These are phyloP conservation scores for Danielia oregonensis DNA, from an alignment of 805 yeast species.

Conservation along the genomic window DNA sequence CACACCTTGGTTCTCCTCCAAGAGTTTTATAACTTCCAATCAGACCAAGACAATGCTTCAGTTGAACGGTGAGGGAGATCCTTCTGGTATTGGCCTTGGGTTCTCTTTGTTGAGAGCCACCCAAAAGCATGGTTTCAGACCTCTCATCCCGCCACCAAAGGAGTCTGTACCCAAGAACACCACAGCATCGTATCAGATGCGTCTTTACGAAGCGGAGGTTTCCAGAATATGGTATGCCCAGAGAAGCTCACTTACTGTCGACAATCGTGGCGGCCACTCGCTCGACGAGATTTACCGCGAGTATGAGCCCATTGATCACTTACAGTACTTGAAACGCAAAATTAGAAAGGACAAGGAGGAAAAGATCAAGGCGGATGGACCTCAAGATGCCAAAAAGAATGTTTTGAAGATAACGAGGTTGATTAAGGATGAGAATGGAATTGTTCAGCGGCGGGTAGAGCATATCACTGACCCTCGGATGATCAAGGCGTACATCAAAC, in stretches of 20 bases:
- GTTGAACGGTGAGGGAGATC: slow-evolving; percentile 92
- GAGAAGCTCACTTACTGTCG: slow-evolving; percentile 49
- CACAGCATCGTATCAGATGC: slow-evolving; percentile 63
- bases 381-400: slow-evolving; percentile 15
- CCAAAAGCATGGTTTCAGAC: slow-evolving; percentile 86
- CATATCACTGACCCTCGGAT: slow-evolving; percentile 80
- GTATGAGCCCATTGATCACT: slow-evolving; percentile 35
- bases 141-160: slow-evolving; percentile 32
- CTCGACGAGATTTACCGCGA: slow-evolving; percentile 34
- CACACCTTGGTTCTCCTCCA: slow-evolving; percentile 92
- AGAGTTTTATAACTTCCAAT: slow-evolving; percentile 88
- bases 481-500: slow-evolving; percentile 76
- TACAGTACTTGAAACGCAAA: slow-evolving; percentile 28
- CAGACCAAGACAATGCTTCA: slow-evolving; percentile 97
- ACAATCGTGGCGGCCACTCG: slow-evolving; percentile 35
- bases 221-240: slow-evolving; percentile 88
- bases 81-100: slow-evolving; percentile 86
- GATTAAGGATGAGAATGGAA: slow-evolving; percentile 79
- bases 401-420: slow-evolving; percentile 63
- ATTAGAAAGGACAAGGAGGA: slow-evolving; percentile 33
- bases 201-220: slow-evolving; percentile 87
- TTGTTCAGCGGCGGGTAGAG: slow-evolving; percentile 76
- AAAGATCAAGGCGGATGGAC: slow-evolving; percentile 26
- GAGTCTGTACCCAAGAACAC: slow-evolving; percentile 37
- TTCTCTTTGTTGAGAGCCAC: slow-evolving; percentile 86